These are phyloP conservation scores for Paraphaeosphaeria minitans DNA, from an alignment of 2,329 filamentous ascomycete species.

Conservation along the genomic window DNA sequence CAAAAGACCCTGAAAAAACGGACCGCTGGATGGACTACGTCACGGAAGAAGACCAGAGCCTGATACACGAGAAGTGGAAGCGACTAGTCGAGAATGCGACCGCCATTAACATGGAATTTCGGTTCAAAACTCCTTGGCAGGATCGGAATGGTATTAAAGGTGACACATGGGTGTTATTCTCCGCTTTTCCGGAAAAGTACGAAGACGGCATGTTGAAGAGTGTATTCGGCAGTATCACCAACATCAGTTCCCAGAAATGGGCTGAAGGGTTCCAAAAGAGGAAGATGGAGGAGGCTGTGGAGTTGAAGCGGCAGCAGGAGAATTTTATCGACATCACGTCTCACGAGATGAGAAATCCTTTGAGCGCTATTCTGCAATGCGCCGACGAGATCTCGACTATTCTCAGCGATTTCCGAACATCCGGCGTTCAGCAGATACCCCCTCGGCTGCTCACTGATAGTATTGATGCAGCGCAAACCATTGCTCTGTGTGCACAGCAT, in stretches of 20 bases:
- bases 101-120: constrained; percentile 72
- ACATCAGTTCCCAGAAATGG: constrained; percentile 85
- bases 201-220: constrained; percentile 69
- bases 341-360: constrained; percentile 77
- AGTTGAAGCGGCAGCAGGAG: constrained; percentile 80
- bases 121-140: constrained; percentile 72
- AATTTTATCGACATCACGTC: constrained; percentile 81
- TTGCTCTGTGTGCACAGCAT: constrained; percentile 77
- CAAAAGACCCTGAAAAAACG: constrained; percentile 62
- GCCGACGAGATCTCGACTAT: constrained; percentile 72
- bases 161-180: constrained; percentile 80
- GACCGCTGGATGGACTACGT: constrained; percentile 76
- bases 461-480: constrained; percentile 77
- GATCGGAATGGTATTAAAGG: constrained; percentile 62
- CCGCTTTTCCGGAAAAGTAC: constrained; percentile 74
- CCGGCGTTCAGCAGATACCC: constrained; percentile 55
- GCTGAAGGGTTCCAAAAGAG: constrained; percentile 80
- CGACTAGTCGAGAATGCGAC: constrained; percentile 65
- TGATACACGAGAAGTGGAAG: constrained; percentile 66
- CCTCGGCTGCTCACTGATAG: constrained; percentile 61
- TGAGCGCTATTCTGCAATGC: constrained; percentile 76
- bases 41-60: constrained; percentile 66
- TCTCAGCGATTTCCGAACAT: constrained; percentile 50
- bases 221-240: constrained; percentile 80
- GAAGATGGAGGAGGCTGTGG: constrained; percentile 78